These are phyloP conservation scores for Scutellaria baicalensis DNA, from an alignment of 257 asterid genomes.

Conservation along the genomic window DNA sequence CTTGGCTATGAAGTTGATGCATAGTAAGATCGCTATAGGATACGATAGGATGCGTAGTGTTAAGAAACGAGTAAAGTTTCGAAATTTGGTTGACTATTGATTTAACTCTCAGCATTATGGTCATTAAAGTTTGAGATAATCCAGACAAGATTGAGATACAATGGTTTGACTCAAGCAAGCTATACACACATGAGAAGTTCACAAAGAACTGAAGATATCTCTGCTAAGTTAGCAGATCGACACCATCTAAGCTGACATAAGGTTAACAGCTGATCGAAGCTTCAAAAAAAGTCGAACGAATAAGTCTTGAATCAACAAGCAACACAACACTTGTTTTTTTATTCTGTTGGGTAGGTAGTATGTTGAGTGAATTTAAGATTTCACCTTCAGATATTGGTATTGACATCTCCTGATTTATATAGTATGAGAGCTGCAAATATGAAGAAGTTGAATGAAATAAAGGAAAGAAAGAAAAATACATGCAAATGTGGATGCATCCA, in stretches of 20 bases:
- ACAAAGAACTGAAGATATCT: background rate
- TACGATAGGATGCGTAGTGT: slow-evolving; percentile 70
- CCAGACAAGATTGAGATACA: background rate
- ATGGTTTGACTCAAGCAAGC: background rate
- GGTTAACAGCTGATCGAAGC: background rate
- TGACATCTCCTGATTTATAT: background rate
- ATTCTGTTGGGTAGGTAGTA: background rate
- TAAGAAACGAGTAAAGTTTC: slow-evolving; percentile 64
- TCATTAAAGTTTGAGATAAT: too few relatives aligned
- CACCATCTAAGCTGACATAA: background rate
- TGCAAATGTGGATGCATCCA: background rate
- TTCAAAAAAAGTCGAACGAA: background rate
- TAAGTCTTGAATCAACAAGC: background rate
- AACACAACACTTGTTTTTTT: background rate
- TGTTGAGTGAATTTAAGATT: background rate
- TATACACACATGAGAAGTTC: background rate
- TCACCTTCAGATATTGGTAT: background rate
- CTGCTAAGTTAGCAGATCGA: background rate
- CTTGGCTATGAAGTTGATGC: slow-evolving; percentile 84
- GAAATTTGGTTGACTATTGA: slow-evolving; percentile 36
- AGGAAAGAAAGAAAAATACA: background rate
- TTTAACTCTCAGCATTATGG: background rate
- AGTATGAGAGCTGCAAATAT: background rate
- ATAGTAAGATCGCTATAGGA: slow-evolving; percentile 91
- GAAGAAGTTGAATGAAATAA: background rate